A percentile compares a stretch with the other conserved stretches of the same genome.
Conservation (phyloP, 163 green algal species). For the Scenedesmus sp. region DNA sequence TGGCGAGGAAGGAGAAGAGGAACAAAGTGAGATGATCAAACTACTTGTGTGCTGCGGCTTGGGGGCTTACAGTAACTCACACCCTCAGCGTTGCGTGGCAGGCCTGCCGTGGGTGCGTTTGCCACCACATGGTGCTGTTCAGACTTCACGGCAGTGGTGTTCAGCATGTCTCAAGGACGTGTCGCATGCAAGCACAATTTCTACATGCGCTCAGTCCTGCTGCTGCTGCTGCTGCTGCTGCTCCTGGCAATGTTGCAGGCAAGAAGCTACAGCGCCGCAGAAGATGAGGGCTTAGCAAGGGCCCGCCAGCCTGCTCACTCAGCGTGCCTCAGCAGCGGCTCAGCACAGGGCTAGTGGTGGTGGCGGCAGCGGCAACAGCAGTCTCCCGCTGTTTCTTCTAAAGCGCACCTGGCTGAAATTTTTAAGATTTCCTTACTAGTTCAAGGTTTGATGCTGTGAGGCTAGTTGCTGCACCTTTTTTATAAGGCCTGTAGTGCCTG, state of each 20-base stretch:
- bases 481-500: too few species aligned
- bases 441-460: too few species aligned
- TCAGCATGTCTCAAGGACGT: too few species aligned
- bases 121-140: too few species aligned
- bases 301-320: background rate
- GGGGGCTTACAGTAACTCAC: background rate
- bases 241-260: background rate
- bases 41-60: background rate
- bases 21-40: background rate
- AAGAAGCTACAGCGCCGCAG: background rate
- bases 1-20: background rate
- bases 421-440: too few species aligned
- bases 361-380: background rate
- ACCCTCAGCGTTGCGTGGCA: too few species aligned
- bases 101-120: too few species aligned
- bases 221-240: slow-evolving; percentile 33
- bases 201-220: background rate
- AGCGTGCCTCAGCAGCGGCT: background rate
- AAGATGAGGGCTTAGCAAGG: background rate
- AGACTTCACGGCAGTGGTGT: too few species aligned
- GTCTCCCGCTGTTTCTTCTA: too few species aligned
- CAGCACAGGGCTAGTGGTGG: too few species aligned
- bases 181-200: background rate
- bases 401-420: too few species aligned
- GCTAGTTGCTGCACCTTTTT: too few species aligned